phyloP scores from a whole-genome alignment of 169 alveolate genomes.

The Babesia caballi region DNA sequence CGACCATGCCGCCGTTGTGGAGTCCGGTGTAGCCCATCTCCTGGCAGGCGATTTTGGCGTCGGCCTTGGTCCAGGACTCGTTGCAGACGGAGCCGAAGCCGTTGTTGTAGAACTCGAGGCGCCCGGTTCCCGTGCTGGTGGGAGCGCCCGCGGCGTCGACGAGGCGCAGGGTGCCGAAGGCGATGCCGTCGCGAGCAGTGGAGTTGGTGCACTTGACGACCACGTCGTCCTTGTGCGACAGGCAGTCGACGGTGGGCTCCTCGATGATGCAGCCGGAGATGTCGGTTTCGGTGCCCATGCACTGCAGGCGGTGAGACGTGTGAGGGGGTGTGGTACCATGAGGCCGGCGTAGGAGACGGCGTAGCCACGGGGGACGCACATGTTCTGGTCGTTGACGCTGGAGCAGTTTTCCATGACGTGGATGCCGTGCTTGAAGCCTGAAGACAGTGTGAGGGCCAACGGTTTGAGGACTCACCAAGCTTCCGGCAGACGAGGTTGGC shows the following conservation, averaged over 20 bases:
- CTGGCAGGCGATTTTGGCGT: slow-evolving; percentile 81
- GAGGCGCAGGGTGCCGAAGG: slow-evolving; percentile 76
- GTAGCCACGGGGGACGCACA: slow-evolving; percentile 80
- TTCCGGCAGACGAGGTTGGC: slow-evolving; percentile 82
- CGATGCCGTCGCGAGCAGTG: slow-evolving; percentile 61
- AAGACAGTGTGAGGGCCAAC: background rate
- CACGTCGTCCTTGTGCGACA: slow-evolving; percentile 79
- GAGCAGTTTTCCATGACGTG: slow-evolving; percentile 72
- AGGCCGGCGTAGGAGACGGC: slow-evolving; percentile 79
- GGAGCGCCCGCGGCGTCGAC: slow-evolving; percentile 69
- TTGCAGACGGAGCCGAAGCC: slow-evolving; percentile 82
- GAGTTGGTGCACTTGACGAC: slow-evolving; percentile 78
- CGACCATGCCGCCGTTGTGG: slow-evolving; percentile 84
- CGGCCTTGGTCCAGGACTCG: slow-evolving; percentile 79
- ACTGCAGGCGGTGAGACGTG: slow-evolving; percentile 26
- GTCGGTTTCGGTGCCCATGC: slow-evolving; percentile 77
- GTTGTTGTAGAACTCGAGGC: slow-evolving; percentile 70
- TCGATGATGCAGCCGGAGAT: slow-evolving; percentile 76
- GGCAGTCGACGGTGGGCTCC: slow-evolving; percentile 79
- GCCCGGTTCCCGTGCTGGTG: slow-evolving; percentile 75
- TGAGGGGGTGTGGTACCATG: slow-evolving; percentile 2
- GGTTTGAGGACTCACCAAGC: slow-evolving; percentile 53
- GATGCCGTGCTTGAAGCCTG: slow-evolving; percentile 81
- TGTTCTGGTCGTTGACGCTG: slow-evolving; percentile 76
- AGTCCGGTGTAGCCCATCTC: slow-evolving; percentile 80